Conservation (phyloP, 768 basidiomycete genomes). For the Suillus decipiens region DNA sequence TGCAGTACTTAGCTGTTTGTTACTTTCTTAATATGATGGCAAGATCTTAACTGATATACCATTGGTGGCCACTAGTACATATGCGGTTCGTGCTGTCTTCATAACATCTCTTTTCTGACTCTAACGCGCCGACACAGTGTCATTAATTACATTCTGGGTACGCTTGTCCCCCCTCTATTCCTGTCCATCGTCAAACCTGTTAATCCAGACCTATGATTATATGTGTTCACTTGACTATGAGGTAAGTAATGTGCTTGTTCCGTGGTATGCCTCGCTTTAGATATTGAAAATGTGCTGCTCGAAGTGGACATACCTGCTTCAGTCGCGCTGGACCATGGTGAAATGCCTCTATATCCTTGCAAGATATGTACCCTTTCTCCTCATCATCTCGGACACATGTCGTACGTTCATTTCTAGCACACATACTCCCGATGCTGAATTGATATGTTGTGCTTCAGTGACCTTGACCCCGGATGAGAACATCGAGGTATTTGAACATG, state of each 20-base stretch:
- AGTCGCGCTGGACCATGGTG: not conserved
- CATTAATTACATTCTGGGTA: not conserved
- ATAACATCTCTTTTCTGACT: not conserved
- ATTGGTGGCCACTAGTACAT: not conserved
- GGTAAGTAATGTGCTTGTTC: not conserved
- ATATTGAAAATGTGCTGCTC: not conserved
- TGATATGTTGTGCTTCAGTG: not conserved
- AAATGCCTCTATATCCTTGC: not conserved
- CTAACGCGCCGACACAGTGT: not conserved
- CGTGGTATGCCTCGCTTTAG: not conserved
- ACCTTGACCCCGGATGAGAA: not conserved
- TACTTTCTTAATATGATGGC: not conserved
- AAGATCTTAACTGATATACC: not conserved
- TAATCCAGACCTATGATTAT: not conserved
- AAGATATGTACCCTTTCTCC: not conserved
- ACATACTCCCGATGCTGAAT: not conserved
- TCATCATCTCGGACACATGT: not conserved
- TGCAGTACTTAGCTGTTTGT: not conserved
- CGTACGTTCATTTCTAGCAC: not conserved
- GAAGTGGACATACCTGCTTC: not conserved
- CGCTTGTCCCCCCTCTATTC: not conserved
- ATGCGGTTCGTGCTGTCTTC: not conserved
- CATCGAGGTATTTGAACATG: not conserved
- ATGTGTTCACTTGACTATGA: not conserved
- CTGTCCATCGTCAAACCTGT: not conserved